Percentiles rank a stretch among this genome's conserved stretches.
phyloP scores from a whole-genome alignment of 106 monocot genomes.

The Posidonia australis region DNA sequence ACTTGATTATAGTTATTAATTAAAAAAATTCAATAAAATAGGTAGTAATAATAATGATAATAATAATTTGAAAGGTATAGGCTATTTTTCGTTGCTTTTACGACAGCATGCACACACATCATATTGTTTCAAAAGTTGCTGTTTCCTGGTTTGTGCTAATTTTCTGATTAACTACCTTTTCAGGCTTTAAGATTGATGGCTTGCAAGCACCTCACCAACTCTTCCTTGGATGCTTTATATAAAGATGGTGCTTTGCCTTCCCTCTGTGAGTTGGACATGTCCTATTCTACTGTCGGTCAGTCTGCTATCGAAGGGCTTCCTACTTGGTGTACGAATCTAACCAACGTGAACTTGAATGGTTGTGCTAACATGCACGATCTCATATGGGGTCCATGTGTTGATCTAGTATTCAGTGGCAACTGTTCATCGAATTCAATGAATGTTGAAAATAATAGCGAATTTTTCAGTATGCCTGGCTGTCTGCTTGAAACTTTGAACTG shows the following conservation, averaged over 20 bases:
- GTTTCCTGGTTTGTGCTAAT: background rate
- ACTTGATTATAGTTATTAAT: too few species aligned
- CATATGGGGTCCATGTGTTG: constrained; percentile 34
- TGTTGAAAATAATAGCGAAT: constrained; percentile 6
- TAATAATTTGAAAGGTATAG: too few species aligned
- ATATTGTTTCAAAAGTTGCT: background rate
- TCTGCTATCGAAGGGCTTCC: constrained; percentile 62
- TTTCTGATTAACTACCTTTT: background rate
- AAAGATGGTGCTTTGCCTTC: constrained; percentile 68
- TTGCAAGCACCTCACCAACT: constrained; percentile 82
- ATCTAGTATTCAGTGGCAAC: constrained; percentile 8
- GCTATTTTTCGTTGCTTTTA: too few species aligned
- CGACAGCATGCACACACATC: background rate
- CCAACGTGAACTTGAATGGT: constrained; percentile 82
- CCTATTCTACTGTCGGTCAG: constrained; percentile 88
- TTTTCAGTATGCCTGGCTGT: constrained; percentile 25
- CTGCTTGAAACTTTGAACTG: constrained; percentile 83
- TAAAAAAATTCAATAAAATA: too few species aligned
- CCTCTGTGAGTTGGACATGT: constrained; percentile 78
- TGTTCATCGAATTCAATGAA: constrained; percentile 18
- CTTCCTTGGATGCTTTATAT: constrained; percentile 80
- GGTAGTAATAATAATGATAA: too few species aligned
- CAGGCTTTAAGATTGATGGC: constrained; percentile 90
- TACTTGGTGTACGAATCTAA: constrained; percentile 64
- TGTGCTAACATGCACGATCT: constrained; percentile 72